These are phyloP conservation scores for Ogataea hybrid DNA, from an alignment of 1,139 yeast species.

Conservation along the genomic window DNA sequence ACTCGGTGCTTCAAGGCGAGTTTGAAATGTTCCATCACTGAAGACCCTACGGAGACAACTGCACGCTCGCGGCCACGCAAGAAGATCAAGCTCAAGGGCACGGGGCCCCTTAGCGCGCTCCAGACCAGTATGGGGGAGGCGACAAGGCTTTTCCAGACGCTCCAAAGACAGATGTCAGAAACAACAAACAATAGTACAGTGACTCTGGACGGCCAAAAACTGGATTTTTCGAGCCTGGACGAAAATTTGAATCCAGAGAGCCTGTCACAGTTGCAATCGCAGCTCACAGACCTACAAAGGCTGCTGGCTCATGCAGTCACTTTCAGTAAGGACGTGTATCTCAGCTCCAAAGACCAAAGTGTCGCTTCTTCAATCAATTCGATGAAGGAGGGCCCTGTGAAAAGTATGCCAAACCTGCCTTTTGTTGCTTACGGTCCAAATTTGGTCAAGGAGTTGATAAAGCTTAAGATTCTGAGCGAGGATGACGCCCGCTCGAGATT, in stretches of 20 bases:
- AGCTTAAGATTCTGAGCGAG: constrained; percentile 30
- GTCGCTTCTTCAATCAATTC: constrained; percentile 32
- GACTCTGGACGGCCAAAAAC: constrained; percentile 5
- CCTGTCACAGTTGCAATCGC: constrained; percentile 27
- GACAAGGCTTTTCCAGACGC: constrained; percentile 19
- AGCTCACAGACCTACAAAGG: constrained; percentile 31
- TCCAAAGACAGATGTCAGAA: constrained; percentile 21
- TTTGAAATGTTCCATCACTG: constrained; percentile 46
- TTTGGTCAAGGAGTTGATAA: constrained; percentile 41
- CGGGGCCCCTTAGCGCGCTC: constrained; percentile 28
- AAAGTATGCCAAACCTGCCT: constrained; percentile 35
- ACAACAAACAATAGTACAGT: constrained; percentile 4
- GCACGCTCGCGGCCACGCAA: constrained; percentile 32
- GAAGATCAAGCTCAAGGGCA: constrained; percentile 26
- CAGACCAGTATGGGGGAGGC: constrained; percentile 27
- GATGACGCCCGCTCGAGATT: constrained; percentile 36
- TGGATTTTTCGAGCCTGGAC: constrained; percentile 11
- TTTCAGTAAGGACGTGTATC: constrained; percentile 9
- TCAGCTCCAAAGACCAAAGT: constrained; percentile 6
- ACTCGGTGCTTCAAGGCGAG: constrained; percentile 45
- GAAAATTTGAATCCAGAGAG: constrained; percentile 20
- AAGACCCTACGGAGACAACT: constrained; percentile 42
- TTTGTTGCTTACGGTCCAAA: constrained; percentile 41
- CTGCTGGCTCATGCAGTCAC: constrained; percentile 29
- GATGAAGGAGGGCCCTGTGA: constrained; percentile 36